A percentile compares a stretch with the other conserved stretches of the same genome.
These are phyloP conservation scores for Rhypophila decipiens DNA, from an alignment of 495 filamentous ascomycete genomes.

Conservation along the genomic window DNA sequence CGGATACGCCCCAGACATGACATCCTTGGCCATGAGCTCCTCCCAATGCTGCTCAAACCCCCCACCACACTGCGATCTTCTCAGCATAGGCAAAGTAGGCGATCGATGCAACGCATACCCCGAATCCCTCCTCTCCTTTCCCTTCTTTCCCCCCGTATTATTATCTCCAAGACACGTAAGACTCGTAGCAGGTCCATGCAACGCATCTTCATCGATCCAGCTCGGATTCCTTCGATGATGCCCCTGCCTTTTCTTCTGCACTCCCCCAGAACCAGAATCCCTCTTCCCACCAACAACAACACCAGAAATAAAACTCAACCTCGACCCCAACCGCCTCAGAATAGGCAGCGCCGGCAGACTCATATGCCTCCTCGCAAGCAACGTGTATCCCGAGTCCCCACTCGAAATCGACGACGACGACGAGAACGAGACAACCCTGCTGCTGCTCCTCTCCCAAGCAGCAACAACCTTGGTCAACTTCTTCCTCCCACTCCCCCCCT, in stretches of 20 bases:
- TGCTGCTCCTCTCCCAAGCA: too few species aligned
- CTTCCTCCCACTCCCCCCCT: too few species aligned
- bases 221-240: conserved; percentile 16
- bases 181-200: conserved; percentile 34
- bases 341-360: too few species aligned
- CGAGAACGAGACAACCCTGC: too few species aligned
- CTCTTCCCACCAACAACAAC: too few species aligned
- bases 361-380: too few species aligned
- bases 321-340: too few species aligned
- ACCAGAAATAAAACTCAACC: too few species aligned
- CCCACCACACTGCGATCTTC: not conserved
- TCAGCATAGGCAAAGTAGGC: conserved; percentile 12
- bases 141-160: conserved; percentile 6
- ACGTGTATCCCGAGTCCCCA: too few species aligned
- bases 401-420: too few species aligned
- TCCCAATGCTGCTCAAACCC: too few species aligned
- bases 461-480: too few species aligned
- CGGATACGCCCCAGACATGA: not conserved
- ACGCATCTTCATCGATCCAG: conserved; percentile 38
- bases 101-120: conserved; percentile 12
- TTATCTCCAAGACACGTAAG: conserved; percentile 15
- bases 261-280: not conserved
- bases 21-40: not conserved
- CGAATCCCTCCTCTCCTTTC: conserved; percentile 11
- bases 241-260: not conserved